Conservation (phyloP, 2,329 filamentous ascomycete species). For the Madurella fahalii region DNA sequence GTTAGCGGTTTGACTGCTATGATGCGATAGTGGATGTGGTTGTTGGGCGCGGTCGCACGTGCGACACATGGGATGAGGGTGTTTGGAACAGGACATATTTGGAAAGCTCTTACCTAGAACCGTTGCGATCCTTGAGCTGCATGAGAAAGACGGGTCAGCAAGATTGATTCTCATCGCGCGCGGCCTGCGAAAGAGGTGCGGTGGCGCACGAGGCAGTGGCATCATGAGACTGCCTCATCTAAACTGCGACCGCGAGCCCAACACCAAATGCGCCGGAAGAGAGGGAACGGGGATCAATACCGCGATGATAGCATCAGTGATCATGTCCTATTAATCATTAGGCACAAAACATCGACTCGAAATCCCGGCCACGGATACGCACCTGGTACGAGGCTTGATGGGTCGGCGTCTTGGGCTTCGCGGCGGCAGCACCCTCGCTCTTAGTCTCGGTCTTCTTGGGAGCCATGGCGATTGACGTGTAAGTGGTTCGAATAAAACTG, state of each 20-base stretch:
- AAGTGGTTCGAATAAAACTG: slow-evolving; percentile 16
- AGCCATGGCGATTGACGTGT: slow-evolving; percentile 46
- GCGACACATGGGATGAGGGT: slow-evolving; percentile 14
- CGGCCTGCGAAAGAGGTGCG: background rate
- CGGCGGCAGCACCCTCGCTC: slow-evolving; percentile 34
- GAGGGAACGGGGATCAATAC: slow-evolving; percentile 44
- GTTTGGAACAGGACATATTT: slow-evolving; percentile 9
- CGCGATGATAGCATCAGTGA: slow-evolving; percentile 57
- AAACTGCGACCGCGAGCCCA: slow-evolving; percentile 25
- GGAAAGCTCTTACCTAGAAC: slow-evolving; percentile 44
- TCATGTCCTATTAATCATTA: slow-evolving; percentile 54
- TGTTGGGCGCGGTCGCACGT: background rate
- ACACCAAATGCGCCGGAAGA: slow-evolving; percentile 36
- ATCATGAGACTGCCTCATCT: slow-evolving; percentile 16
- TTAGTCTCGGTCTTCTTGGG: slow-evolving; percentile 58
- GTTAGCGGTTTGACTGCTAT: slow-evolving; percentile 29
- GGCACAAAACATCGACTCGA: slow-evolving; percentile 19
- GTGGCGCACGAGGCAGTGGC: slow-evolving; percentile 6
- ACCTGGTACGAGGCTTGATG: slow-evolving; percentile 58
- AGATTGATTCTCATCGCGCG: slow-evolving; percentile 13
- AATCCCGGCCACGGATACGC: slow-evolving; percentile 29
- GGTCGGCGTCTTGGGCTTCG: slow-evolving; percentile 39
- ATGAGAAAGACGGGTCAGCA: slow-evolving; percentile 39
- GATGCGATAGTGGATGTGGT: slow-evolving; percentile 14
- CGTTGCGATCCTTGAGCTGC: slow-evolving; percentile 61